A percentile compares a stretch with the other conserved stretches of the same genome.
These are phyloP conservation scores for Fraxinus anomala DNA, from an alignment of 257 asterid genomes.

Conservation along the genomic window DNA sequence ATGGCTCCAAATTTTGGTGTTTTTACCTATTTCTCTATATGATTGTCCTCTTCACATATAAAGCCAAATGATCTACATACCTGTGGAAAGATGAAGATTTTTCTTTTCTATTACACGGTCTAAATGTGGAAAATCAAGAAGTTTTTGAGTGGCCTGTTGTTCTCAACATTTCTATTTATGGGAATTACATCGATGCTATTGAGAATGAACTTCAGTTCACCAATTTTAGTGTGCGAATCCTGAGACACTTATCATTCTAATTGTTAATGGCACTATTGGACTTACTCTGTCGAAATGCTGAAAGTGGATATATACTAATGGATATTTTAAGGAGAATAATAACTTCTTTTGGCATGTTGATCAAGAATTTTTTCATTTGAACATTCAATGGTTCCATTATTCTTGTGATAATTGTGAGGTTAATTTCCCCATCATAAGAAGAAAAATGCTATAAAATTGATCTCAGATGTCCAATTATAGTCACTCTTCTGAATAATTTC, in stretches of 20 bases:
- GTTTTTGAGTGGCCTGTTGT: neutral
- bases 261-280: neutral
- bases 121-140: constrained; percentile 2
- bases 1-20: neutral
- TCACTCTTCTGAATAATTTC: neutral
- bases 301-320: neutral
- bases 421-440: constrained; percentile 4
- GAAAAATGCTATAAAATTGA: neutral
- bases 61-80: neutral
- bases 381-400: neutral
- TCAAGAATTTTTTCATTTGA: neutral
- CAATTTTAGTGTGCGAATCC: neutral
- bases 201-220: neutral
- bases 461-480: neutral
- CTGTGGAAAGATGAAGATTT: constrained; percentile 1
- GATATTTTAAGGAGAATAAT: neutral
- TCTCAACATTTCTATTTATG: neutral
- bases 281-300: neutral
- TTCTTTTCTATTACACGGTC: neutral
- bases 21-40: neutral
- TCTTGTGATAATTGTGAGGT: neutral
- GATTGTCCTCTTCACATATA: neutral
- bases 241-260: neutral
- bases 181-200: neutral
- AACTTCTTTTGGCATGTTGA: neutral